Evolutionary conservation across 352 stramenopile species (phyloP), one percentile per base, ranked within the genome.

Genomic region (Globisporangium yorkense): DNA sequence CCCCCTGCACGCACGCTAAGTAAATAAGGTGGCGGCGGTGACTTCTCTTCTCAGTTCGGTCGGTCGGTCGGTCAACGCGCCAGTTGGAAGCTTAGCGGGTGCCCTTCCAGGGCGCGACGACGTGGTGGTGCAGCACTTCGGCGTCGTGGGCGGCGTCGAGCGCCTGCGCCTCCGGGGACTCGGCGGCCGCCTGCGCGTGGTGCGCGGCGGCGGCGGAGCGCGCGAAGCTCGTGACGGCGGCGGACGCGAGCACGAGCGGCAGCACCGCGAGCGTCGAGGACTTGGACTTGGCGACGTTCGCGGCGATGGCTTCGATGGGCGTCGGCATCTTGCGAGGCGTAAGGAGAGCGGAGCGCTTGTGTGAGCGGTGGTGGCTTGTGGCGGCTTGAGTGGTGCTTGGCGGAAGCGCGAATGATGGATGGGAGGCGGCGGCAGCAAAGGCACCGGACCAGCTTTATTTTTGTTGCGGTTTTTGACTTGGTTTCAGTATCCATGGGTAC

Each of bases 71-170:
- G 35, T 40, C 41, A 16, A 37, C 9, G 6, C 9, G 33, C 33
- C 33, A 37, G 29, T 39, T 58, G 20, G 15, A 27, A 27, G n/a
- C 45, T 72, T 73, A 89, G 45, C 79, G 75, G 54, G 79, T 80
- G 20, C 79, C 79, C 65, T 89, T 89, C 79, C 79, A 89, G 33
- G 79, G 64, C 21, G 78, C 67, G 50, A 70, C 73, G 31, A 87
- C 77, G 63, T 89, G 79, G 45, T 87, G 74, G 68, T 89, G 79
- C 3, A 87, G 63, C 8, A 56, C 51, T 39, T 83, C 75, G 15
- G 74, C 63, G 50, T 80, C 73, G 35, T 78, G 66, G 40, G 62
- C 43, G 18, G 43, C 62, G 35, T 69, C 62, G 31, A 51, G 37
- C 21, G 24, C 61, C 12, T 65, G 57, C 37, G 59, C 53, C 13